These are phyloP conservation scores for Cytospora leucostoma DNA, from an alignment of 2,329 filamentous ascomycete species.

Conservation along the genomic window DNA sequence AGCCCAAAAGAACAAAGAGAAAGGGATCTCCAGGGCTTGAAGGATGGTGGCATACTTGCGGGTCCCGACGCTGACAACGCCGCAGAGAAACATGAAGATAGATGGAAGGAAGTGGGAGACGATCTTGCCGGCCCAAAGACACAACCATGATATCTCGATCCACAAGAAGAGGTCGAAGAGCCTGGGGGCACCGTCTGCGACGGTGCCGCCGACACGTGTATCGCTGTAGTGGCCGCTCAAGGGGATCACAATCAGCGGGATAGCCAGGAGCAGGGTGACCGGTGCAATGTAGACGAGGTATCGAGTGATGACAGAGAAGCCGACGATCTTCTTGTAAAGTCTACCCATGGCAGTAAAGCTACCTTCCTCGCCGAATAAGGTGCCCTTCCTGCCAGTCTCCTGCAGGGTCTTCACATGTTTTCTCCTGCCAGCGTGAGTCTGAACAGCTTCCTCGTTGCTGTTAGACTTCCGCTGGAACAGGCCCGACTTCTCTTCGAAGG, in stretches of 20 bases:
- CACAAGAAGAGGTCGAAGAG: constrained; percentile 67
- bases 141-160: constrained; percentile 69
- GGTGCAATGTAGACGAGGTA: constrained; percentile 71
- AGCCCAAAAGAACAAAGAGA: constrained; percentile 70
- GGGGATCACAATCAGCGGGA: constrained; percentile 61
- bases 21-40: constrained; percentile 62
- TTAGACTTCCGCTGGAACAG: constrained; percentile 41
- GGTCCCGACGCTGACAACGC: constrained; percentile 68
- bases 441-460: constrained; percentile 30
- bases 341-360: constrained; percentile 66
- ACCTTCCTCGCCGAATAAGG: constrained; percentile 50
- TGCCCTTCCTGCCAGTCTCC: constrained; percentile 45
- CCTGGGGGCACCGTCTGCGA: constrained; percentile 34
- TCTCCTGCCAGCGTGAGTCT: constrained; percentile 52
- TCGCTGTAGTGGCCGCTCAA: constrained; percentile 44
- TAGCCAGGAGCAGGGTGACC: constrained; percentile 60
- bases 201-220: constrained; percentile 39
- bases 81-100: constrained; percentile 68
- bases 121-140: constrained; percentile 68
- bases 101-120: constrained; percentile 61
- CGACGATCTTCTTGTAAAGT: constrained; percentile 64
- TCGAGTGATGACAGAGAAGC: constrained; percentile 63
- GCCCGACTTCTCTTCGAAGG: constrained; percentile 49
- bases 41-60: constrained; percentile 70
- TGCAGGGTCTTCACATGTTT: constrained; percentile 46